These are phyloP conservation scores for Yamadazyma tumulicola DNA, from an alignment of 805 yeast species.

Conservation along the genomic window DNA sequence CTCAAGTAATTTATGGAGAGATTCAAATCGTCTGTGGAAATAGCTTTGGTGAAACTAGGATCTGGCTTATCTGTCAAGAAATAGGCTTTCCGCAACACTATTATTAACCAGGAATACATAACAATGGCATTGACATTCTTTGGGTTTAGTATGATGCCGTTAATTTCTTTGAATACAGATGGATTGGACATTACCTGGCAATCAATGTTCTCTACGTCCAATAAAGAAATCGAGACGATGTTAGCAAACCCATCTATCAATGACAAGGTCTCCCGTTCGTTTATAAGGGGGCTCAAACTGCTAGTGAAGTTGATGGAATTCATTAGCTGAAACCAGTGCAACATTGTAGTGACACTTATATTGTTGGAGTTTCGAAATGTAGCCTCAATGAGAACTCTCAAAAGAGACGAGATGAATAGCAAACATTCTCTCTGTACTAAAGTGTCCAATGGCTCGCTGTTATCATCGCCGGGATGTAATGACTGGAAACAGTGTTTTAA, in stretches of 20 bases:
- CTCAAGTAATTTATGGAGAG: conserved; percentile 32
- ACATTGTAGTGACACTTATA: conserved; percentile 24
- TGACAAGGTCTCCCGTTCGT: conserved; percentile 22
- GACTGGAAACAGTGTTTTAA: conserved; percentile 11
- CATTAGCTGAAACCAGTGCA: conserved; percentile 57
- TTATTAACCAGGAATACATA: conserved; percentile 64
- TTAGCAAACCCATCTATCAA: conserved; percentile 47
- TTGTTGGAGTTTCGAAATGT: conserved; percentile 32
- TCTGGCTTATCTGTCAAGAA: conserved; percentile 38
- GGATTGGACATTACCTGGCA: conserved; percentile 26
- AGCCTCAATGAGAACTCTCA: conserved; percentile 38
- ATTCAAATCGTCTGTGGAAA: conserved; percentile 18
- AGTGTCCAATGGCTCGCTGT: conserved; percentile 16
- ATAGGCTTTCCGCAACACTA: conserved; percentile 50
- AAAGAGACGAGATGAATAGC: conserved; percentile 29
- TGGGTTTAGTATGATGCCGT: conserved; percentile 34
- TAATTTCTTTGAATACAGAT: conserved; percentile 34
- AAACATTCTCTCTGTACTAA: conserved; percentile 28
- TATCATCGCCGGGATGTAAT: conserved; percentile 12
- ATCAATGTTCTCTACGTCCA: conserved; percentile 53
- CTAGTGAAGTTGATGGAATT: conserved; percentile 24
- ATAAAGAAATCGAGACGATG: conserved; percentile 46
- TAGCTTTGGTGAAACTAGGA: conserved; percentile 12
- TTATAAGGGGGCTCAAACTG: conserved; percentile 23
- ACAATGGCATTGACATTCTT: conserved; percentile 45